A percentile compares a stretch with the other conserved stretches of the same genome.
Evolutionary conservation across 345 rosid species (phyloP).

Genomic region (Citropsis articulata): DNA sequence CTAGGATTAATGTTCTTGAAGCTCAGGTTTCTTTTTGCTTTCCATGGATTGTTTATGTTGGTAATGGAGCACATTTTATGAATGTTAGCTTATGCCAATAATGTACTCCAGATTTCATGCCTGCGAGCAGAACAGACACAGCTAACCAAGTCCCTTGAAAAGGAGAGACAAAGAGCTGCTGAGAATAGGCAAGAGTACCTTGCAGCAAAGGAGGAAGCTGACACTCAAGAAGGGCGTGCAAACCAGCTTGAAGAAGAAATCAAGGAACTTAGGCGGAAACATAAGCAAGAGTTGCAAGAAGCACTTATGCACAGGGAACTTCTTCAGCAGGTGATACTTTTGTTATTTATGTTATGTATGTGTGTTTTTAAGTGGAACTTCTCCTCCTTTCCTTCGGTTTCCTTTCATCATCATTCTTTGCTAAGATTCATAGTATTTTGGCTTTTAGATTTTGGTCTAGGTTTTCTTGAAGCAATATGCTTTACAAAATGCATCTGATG

Average conservation of each 20-base stretch:
- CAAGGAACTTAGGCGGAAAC: slow-evolving; percentile 70
- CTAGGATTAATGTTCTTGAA: slow-evolving; percentile 95
- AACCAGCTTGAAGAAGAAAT: slow-evolving; percentile 84
- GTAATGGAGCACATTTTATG: slow-evolving; percentile 13
- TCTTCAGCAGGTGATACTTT: slow-evolving; percentile 69
- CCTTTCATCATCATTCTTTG: background rate
- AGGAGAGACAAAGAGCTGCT: slow-evolving; percentile 98
- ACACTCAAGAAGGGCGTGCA: slow-evolving; percentile 88
- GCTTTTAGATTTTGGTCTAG: slow-evolving; percentile 3
- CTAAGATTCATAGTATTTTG: background rate
- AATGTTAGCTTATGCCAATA: slow-evolving; percentile 28
- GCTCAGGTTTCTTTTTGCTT: slow-evolving; percentile 65
- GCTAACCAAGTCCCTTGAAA: slow-evolving; percentile 88
- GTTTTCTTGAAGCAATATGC: background rate
- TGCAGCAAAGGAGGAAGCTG: slow-evolving; percentile 97
- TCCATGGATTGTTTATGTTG: slow-evolving; percentile 13
- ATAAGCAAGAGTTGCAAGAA: slow-evolving; percentile 92
- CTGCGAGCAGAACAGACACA: slow-evolving; percentile 95
- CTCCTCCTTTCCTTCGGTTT: background rate
- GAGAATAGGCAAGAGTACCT: slow-evolving; percentile 96
- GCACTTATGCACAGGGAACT: slow-evolving; percentile 69
- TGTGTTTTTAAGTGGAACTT: background rate
- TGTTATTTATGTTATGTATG: background rate
- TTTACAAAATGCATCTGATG: slow-evolving; percentile 1
- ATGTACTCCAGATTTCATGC: slow-evolving; percentile 76